Evolutionary conservation across 306 rosid genomes (phyloP).

Genomic region (Trifolium pratense): DNA sequence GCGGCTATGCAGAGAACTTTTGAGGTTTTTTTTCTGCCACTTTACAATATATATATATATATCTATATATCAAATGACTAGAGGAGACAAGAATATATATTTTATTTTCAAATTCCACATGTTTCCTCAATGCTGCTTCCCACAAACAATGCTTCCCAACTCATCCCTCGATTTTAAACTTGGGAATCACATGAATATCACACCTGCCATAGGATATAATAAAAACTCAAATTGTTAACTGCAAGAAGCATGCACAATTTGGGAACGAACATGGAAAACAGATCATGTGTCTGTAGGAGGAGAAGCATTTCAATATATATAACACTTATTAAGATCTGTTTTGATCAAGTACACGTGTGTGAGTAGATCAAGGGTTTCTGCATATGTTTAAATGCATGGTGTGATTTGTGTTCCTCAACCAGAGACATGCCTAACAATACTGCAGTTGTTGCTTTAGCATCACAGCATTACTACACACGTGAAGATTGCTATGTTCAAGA

Average conservation of each 20-base stretch:
- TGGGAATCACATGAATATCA: neutral
- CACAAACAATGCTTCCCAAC: slow-evolving; percentile 1
- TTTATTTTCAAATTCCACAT: slow-evolving; percentile 19
- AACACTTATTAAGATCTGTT: neutral
- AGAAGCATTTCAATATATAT: neutral
- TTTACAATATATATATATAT: slow-evolving; percentile 35
- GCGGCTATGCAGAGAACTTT: neutral
- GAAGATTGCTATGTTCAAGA: too few species aligned
- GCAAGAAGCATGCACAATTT: neutral
- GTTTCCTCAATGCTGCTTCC: slow-evolving; percentile 44
- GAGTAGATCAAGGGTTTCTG: neutral
- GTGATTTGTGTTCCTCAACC: neutral
- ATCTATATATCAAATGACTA: slow-evolving; percentile 32
- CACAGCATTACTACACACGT: neutral
- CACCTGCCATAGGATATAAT: neutral
- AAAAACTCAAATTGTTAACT: neutral
- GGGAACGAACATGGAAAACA: slow-evolving; percentile 14
- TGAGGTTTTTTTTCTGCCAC: neutral
- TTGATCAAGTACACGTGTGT: neutral
- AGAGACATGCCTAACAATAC: neutral
- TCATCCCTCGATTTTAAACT: neutral
- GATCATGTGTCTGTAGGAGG: slow-evolving; percentile 13
- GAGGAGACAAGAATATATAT: slow-evolving; percentile 36
- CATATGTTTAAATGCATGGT: neutral
- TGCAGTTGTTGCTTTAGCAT: slow-evolving; percentile 2